Evolutionary conservation across 768 basidiomycete genomes (phyloP), one percentile per base, ranked within the genome.

Genomic region (Tylopilus sp.): DNA sequence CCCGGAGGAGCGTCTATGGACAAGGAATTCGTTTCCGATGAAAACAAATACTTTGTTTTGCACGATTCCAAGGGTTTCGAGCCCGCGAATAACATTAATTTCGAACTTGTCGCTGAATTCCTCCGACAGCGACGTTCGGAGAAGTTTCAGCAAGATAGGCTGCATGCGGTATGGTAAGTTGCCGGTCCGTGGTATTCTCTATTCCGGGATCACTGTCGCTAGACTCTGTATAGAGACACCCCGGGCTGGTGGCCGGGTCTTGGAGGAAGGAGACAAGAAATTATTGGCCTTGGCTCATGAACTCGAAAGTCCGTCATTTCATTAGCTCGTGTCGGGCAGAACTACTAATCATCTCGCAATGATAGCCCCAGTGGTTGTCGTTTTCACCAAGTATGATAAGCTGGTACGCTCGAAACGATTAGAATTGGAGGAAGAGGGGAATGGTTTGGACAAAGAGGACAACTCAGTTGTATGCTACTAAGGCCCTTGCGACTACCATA

Each of bases 151-250:
- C 52, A 36, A 29, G 54, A 52, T 22, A 25, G 28, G 12, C 45
- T 55, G 17, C 50, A 55, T 26, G 54, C 50, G 4, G 30, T 52
- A 26, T 55, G 54, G 54, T 36, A 29, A 7, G 49, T 34, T 6
- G 3, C n/a, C 3, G 3, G 25, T 26, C 38, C 13, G 1, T 16
- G 4, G 3, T 21, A 9, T 45, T n/a, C n/a, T n/a, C 12, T 3
- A 17, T 46, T 11, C 5, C 14, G 3, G 21, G 8, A 9, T 40
- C 28, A 42, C 30, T 21, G 29, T 33, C 14, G 12, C 13, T 11
- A 55, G 49, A 44, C 49, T 55, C 37, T 55, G 54, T 42, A 41
- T 33, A 51, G 49, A 55, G 37, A 52, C 44, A 17, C 53, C 53
- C 16, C 48, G 48, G 9, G 42, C 53, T 0, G 53, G 53, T 21